Conservation (phyloP, 768 basidiomycete genomes). For the Mycena galericulata region DNA sequence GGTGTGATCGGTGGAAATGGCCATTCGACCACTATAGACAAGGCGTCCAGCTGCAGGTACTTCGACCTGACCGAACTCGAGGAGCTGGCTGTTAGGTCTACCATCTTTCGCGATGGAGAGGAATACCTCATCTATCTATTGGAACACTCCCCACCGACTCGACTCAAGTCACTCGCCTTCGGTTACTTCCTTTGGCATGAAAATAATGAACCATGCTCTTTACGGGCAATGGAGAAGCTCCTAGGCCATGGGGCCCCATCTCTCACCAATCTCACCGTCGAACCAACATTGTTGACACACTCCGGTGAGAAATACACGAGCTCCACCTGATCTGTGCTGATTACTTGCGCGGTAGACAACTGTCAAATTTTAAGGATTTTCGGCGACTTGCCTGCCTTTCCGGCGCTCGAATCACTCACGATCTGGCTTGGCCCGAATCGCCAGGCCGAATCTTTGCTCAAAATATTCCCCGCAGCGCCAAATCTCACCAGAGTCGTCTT, state of each 20-base stretch:
- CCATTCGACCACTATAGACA: too few species aligned
- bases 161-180: neutral
- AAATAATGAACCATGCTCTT: neutral
- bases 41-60: too few species aligned
- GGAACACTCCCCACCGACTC: neutral
- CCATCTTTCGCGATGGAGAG: too few species aligned
- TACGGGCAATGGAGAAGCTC: neutral
- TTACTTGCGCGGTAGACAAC: neutral
- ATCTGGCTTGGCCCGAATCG: neutral
- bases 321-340: neutral
- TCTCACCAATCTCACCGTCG: neutral
- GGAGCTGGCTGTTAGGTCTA: neutral
- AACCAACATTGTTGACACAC: neutral
- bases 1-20: too few species aligned
- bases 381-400: neutral
- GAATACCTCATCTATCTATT: neutral
- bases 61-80: neutral
- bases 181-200: neutral
- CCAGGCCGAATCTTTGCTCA: neutral
- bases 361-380: neutral
- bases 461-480: neutral
- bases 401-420: neutral
- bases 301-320: neutral
- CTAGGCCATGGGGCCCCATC: neutral
- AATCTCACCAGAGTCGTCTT: neutral